These are phyloP conservation scores for Tetrahymena elliotti DNA, from an alignment of 73 alveolate species.

Conservation along the genomic window DNA sequence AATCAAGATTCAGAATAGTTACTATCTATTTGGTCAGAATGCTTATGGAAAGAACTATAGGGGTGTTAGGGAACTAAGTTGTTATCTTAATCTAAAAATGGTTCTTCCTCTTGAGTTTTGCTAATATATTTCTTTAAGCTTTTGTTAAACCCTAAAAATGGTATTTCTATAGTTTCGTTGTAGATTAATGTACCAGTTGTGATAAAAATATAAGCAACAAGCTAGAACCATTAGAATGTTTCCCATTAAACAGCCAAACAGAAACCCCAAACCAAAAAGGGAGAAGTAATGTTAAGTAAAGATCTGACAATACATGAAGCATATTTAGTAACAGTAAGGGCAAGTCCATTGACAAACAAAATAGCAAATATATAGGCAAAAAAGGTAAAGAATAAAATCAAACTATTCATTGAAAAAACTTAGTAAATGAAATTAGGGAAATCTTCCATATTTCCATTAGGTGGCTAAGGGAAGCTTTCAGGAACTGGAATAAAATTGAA, in stretches of 20 bases:
- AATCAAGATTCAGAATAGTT: neutral
- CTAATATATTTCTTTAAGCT: neutral
- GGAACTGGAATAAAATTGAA: conserved; percentile 63
- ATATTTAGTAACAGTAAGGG: conserved; percentile 73
- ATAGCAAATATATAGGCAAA: conserved; percentile 46
- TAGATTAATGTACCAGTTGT: conserved; percentile 79
- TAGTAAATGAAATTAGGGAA: conserved; percentile 51
- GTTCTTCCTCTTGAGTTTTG: neutral
- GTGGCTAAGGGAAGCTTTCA: neutral
- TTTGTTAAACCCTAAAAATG: neutral
- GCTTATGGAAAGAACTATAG: neutral
- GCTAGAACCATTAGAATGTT: conserved; percentile 63
- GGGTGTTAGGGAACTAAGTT: neutral
- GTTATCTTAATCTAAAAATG: neutral
- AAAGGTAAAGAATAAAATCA: conserved; percentile 23
- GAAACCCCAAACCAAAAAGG: conserved; percentile 76
- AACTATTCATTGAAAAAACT: conserved; percentile 43
- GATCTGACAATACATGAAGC: conserved; percentile 73
- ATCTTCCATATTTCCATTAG: conserved; percentile 11
- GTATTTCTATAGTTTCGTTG: conserved; percentile 54
- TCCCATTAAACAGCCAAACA: conserved; percentile 72
- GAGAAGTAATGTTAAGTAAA: conserved; percentile 68
- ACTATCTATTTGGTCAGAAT: neutral
- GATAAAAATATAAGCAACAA: conserved; percentile 73
- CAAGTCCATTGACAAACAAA: conserved; percentile 63